Evolutionary conservation across 1,284 basidiomycete species (phyloP), one percentile per base, ranked within the genome.

Genomic region (Tremellales sp.): DNA sequence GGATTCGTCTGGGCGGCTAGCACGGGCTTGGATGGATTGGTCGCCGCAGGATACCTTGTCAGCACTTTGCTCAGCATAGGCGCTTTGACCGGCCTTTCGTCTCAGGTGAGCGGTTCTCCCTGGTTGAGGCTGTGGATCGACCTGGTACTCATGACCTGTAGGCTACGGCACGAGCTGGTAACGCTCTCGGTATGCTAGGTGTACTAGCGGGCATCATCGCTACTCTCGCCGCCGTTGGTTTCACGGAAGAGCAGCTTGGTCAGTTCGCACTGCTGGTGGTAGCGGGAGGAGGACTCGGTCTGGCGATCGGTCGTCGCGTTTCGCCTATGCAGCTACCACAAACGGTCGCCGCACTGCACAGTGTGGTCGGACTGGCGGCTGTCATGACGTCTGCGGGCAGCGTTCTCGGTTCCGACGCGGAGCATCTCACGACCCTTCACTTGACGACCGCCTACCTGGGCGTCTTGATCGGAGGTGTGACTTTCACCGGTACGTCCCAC

Each of bases 321-420:
- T 88, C 86, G 12, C 84, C 86, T 8, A 89, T 87, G 31, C 87
- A 90, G 62, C 78, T 90, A 17, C 87, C 87, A 4, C 88, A 90
- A 68, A 87, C 83, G 76, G 84, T 84, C 12, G 82, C 81, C 1
- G 82, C 82, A 11, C 62, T 83, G 53, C 87, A 89, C 66, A 86
- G 84, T 27, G 87, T 89, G 17, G 87, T 90, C 42, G 87, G 87
- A 71, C 79, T 90, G 19, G 87, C 87, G 1, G 87, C 87, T 1
- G 87, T 90, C 25, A 76, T 90, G 63, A 90, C 88, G 12, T 86
- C 84, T 45, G 84, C 89, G 26, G 87, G 76, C 7, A 87, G 85
- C 62, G 87, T 90, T 6, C 74, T 90, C 21, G 79, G 81, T 11
- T 82, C 86, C 54, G 76, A 78, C 11, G 84, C 86, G 64, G 57